Conservation (phyloP, 1,284 basidiomycete species). For the Pseudozyma tsukubaensis region DNA sequence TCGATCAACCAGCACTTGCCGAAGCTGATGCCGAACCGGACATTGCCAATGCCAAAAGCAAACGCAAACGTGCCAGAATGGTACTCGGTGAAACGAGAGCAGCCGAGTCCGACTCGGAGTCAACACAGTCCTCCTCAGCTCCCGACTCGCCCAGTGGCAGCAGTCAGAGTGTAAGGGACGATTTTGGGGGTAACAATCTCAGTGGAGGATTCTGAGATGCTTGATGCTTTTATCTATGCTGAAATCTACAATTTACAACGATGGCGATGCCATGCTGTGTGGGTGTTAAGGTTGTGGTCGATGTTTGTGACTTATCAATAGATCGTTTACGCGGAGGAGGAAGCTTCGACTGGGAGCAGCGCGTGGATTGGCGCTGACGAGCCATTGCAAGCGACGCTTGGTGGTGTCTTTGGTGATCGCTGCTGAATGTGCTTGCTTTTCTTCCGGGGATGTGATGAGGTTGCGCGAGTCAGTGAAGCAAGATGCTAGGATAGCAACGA, state of each 20-base stretch:
- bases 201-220: conserved; percentile 22
- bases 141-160: conserved; percentile 30
- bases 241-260: conserved; percentile 3
- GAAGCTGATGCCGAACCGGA: conserved; percentile 28
- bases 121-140: conserved; percentile 12
- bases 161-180: conserved; percentile 71
- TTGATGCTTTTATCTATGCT: neutral
- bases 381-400: conserved; percentile 80
- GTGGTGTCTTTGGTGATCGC: conserved; percentile 73
- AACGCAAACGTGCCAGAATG: conserved; percentile 49
- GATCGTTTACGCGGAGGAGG: conserved; percentile 82
- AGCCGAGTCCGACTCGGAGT: conserved; percentile 30
- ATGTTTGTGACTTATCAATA: conserved; percentile 78
- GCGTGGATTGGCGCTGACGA: conserved; percentile 77
- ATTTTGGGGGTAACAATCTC: conserved; percentile 70
- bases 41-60: conserved; percentile 28
- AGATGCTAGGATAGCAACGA: conserved; percentile 39
- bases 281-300: conserved; percentile 35
- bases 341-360: conserved; percentile 81
- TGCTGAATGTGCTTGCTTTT: neutral
- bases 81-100: conserved; percentile 45
- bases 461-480: conserved; percentile 63
- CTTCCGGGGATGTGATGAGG: conserved; percentile 7
- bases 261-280: neutral
- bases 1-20: conserved; percentile 41